Evolutionary conservation across 2,329 filamentous ascomycete species (phyloP).

Genomic region (Apiospora koreana): DNA sequence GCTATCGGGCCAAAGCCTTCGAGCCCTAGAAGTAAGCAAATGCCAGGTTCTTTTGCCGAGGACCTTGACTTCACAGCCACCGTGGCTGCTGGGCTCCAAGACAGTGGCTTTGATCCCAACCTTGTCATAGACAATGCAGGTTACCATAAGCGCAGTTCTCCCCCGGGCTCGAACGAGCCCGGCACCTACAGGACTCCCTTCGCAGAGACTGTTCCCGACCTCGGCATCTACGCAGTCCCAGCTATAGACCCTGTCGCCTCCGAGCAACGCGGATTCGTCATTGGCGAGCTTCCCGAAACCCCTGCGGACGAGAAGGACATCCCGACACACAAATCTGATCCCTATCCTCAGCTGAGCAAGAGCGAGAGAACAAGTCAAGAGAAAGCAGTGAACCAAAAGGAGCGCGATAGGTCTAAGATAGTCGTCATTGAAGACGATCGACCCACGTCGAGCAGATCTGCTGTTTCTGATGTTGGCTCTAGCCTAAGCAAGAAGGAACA

Average conservation of each 20-base stretch:
- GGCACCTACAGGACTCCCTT: conserved; percentile 51
- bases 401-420: conserved; percentile 25
- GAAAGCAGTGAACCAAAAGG: conserved; percentile 34
- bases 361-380: conserved; percentile 40
- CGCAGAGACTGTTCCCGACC: conserved; percentile 48
- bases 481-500: conserved; percentile 38
- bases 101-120: conserved; percentile 70
- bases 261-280: conserved; percentile 44
- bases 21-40: conserved; percentile 48
- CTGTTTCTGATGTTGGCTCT: conserved; percentile 33
- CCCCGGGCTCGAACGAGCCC: conserved; percentile 58
- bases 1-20: conserved; percentile 59
- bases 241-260: conserved; percentile 12
- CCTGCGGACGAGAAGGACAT: conserved; percentile 37
- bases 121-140: conserved; percentile 67
- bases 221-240: conserved; percentile 38
- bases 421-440: conserved; percentile 20
- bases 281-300: conserved; percentile 47
- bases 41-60: conserved; percentile 66
- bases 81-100: conserved; percentile 66
- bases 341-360: conserved; percentile 28
- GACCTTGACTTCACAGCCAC: conserved; percentile 71
- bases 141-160: conserved; percentile 65
- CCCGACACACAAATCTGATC: conserved; percentile 24
- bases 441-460: conserved; percentile 19